Conservation (phyloP, 345 rosid species). For the Pistacia atlantica region DNA sequence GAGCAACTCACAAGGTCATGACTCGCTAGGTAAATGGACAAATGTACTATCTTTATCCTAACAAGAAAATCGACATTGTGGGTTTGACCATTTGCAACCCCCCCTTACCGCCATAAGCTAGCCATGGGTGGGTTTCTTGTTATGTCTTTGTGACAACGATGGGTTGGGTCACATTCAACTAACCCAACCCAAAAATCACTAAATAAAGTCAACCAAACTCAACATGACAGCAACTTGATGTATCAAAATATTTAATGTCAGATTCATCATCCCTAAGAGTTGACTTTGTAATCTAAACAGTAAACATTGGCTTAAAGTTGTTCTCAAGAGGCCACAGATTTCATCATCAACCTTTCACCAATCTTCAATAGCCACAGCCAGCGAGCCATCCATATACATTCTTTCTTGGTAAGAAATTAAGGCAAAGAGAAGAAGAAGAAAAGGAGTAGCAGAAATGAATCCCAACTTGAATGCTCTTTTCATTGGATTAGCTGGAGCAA, state of each 20-base stretch:
- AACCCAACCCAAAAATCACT: no score
- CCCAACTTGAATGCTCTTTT: constrained; percentile 51
- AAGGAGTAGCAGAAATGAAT: constrained; percentile 32
- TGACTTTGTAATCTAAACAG: neutral
- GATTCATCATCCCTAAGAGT: neutral
- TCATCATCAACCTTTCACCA: neutral
- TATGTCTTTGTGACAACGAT: no score
- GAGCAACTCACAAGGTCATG: no score
- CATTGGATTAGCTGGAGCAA: constrained; percentile 76
- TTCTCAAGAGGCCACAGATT: neutral
- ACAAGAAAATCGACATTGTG: no score
- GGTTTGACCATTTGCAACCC: no score
- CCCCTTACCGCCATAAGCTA: no score
- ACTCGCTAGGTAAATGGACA: no score
- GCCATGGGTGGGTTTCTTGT: no score
- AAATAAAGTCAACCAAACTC: no score
- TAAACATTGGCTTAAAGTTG: neutral
- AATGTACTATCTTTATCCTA: no score
- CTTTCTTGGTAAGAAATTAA: neutral
- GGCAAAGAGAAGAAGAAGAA: neutral
- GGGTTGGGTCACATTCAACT: no score
- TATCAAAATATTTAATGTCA: neutral
- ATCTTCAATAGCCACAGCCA: neutral
- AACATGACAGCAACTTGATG: no score
- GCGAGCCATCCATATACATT: neutral